Evolutionary conservation across 2,329 filamentous ascomycete species (phyloP), one percentile per base, ranked within the genome.

Genomic region (Penicillium carneum): DNA sequence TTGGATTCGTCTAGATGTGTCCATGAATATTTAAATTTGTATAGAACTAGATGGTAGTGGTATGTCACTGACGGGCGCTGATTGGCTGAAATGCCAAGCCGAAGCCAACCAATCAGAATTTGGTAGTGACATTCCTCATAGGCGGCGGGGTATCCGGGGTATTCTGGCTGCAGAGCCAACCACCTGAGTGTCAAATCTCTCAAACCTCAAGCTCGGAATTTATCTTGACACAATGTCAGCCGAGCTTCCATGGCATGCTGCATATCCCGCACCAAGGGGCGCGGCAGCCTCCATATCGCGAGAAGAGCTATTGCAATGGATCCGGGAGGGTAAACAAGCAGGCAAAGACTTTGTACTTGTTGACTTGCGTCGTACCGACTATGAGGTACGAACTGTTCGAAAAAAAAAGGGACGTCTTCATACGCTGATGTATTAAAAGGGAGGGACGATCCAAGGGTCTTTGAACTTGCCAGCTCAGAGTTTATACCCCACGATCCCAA

Each of bases 361-460:
- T 11, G 82, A 84, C 65, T 66, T 84, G 29, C 79, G 83, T 41
- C 73, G 80, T 16, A 76, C 67, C 3, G 81, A 84, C 64, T 76
- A 77, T 63, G 79, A 82, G 76, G 81, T 83, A 72, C 38, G 47
- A 34, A 11, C 6, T 6, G 34, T 12, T 18, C 1, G 9, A 42
- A 31, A 38, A 14, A 14, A n/a, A n/a, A 10, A 39, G 33, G 33
- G 47, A 61, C 1, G 10, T 31, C 1, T n/a, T 41, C 16, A 59
- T 29, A 6, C 51, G 26, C 62, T 49, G 23, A 41, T 18, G 10
- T 26, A 45, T 33, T 20, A 9, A 10, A 31, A 69, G 84, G 87
- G 88, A 29, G 87, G 87, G 42, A 88, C 86, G 0, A 84, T 90
- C 57, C 76, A 76, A 9, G 82, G 81, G 2, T 87, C 86, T 0